A percentile compares a stretch with the other conserved stretches of the same genome.
Evolutionary conservation across 106 monocot species (phyloP).

Genomic region (Dioscorea dumetorum): DNA sequence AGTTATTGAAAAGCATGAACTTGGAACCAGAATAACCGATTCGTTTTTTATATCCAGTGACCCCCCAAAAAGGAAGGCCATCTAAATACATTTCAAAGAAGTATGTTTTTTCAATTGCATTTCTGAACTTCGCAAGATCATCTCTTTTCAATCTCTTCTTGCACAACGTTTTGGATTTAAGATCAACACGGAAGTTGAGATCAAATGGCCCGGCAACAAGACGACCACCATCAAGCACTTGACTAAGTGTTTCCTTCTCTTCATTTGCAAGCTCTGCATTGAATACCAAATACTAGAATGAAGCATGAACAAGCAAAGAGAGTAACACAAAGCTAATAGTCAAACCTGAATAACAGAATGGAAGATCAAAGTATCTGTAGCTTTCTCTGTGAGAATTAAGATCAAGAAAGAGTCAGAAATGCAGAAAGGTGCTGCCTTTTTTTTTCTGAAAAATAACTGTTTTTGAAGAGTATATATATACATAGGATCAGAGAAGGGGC

Average conservation of each 20-base stretch:
- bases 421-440: not conserved
- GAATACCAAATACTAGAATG: not conserved
- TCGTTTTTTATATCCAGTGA: conserved; percentile 33
- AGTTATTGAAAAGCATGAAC: conserved; percentile 28
- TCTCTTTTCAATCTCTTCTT: conserved; percentile 26
- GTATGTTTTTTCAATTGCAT: conserved; percentile 42
- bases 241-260: conserved; percentile 39
- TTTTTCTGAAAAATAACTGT: not conserved
- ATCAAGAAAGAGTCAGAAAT: not conserved
- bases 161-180: conserved; percentile 29
- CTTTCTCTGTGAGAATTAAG: conserved; percentile 18
- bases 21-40: conserved; percentile 14
- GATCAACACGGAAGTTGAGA: conserved; percentile 34
- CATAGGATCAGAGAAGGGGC: not conserved
- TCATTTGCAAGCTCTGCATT: conserved; percentile 24
- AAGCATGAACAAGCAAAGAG: not conserved
- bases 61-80: conserved; percentile 49
- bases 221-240: conserved; percentile 50
- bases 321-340: not conserved
- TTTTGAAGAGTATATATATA: not conserved
- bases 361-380: conserved; percentile 30
- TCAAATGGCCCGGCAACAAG: conserved; percentile 39
- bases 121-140: conserved; percentile 34
- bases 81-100: conserved; percentile 58
- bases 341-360: conserved; percentile 43